Percentiles rank a stretch among this genome's conserved stretches.
These are phyloP conservation scores for Penicillium malachiteum DNA, from an alignment of 495 filamentous ascomycete species.

Conservation along the genomic window DNA sequence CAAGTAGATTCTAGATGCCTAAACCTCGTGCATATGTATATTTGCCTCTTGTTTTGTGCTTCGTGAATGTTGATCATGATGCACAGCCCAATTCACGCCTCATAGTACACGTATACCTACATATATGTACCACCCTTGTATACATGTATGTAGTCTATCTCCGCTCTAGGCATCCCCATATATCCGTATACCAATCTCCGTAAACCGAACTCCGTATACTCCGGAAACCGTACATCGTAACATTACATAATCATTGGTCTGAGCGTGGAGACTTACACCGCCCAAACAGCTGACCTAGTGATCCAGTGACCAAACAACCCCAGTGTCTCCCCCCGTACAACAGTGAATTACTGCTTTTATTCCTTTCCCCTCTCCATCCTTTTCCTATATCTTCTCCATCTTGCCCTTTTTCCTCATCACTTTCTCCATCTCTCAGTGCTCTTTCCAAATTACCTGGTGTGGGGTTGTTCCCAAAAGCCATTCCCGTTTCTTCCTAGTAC, in stretches of 20 bases:
- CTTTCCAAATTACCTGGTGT: not conserved
- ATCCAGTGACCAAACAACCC: not conserved
- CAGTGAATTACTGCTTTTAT: conserved; percentile 3
- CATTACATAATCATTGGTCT: conserved; percentile 3
- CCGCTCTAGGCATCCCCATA: too few species aligned
- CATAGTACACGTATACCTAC: too few species aligned
- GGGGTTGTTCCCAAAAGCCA: conserved; percentile 9
- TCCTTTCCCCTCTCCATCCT: conserved; percentile 7
- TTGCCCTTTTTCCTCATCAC: not conserved
- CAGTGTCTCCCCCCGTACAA: conserved; percentile 1
- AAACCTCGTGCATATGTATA: too few species aligned
- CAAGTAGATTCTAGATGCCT: too few species aligned
- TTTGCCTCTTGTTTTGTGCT: too few species aligned
- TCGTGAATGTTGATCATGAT: too few species aligned
- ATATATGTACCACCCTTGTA: too few species aligned
- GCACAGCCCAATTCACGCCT: too few species aligned
- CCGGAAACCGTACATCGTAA: too few species aligned
- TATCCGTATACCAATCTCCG: too few species aligned
- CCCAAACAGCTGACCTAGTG: conserved; percentile 8
- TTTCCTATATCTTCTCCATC: conserved; percentile 12
- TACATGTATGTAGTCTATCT: too few species aligned
- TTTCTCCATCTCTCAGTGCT: conserved; percentile 4
- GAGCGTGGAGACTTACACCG: not conserved
- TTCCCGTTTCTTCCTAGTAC: conserved; percentile 9
- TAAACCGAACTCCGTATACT: too few species aligned